phyloP scores from a whole-genome alignment of 2,329 filamentous ascomycete species.

The Microdochium bolleyi region DNA sequence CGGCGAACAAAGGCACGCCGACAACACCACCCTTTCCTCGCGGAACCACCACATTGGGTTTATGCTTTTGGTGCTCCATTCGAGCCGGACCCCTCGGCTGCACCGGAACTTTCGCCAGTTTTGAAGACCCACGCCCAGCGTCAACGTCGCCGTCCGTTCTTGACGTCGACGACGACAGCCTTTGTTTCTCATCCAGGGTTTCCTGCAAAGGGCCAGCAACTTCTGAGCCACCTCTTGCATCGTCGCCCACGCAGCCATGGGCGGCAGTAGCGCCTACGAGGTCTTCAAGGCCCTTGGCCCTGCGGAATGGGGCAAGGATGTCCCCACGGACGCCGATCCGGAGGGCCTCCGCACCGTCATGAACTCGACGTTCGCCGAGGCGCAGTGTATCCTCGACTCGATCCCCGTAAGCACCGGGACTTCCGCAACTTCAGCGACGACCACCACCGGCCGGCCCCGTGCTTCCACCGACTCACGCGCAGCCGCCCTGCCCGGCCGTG shows the following conservation, averaged over 20 bases:
- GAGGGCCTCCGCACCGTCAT: constrained; percentile 47
- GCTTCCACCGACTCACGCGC: constrained; percentile 42
- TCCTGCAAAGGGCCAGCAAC: no score
- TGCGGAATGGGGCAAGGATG: constrained; percentile 32
- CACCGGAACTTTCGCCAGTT: no score
- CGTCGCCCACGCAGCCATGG: background rate
- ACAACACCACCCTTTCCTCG: no score
- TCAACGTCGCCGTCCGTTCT: no score
- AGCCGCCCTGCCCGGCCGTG: constrained; percentile 12
- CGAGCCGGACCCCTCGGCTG: no score
- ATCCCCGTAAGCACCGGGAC: constrained; percentile 45
- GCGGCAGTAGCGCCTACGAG: constrained; percentile 30
- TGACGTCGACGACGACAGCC: no score
- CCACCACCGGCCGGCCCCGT: constrained; percentile 37
- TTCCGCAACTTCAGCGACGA: constrained; percentile 31
- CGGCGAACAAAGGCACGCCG: no score
- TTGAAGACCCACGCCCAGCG: no score
- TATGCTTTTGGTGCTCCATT: no score
- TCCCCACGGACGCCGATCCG: constrained; percentile 14
- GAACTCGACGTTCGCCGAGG: constrained; percentile 52
- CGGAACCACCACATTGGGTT: no score
- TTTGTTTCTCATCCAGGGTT: no score
- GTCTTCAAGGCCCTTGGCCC: constrained; percentile 46
- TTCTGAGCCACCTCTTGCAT: no score
- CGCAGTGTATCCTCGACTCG: constrained; percentile 67